A percentile compares a stretch with the other conserved stretches of the same genome.
These are phyloP conservation scores for Linnemannia zychae DNA, from an alignment of 192 early-diverging fungal species.

Conservation along the genomic window DNA sequence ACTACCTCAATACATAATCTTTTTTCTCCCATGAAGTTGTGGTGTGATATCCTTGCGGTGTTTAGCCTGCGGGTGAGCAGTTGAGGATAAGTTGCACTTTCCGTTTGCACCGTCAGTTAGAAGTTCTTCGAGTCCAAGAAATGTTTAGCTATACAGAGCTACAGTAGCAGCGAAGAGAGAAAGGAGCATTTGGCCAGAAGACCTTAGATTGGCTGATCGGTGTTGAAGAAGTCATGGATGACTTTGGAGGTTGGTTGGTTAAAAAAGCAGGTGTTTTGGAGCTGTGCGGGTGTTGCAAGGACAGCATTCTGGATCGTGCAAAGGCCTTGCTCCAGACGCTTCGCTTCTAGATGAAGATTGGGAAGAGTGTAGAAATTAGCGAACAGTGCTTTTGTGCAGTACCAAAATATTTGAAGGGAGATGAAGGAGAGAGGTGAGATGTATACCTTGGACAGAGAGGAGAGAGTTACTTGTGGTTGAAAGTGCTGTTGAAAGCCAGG, in stretches of 20 bases:
- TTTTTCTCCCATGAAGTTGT: background rate
- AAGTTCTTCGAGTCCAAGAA: too few species aligned
- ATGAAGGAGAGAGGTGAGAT: background rate
- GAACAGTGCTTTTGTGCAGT: too few species aligned
- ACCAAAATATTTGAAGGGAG: too few species aligned
- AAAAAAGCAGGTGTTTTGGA: constrained; percentile 6
- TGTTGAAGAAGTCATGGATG: constrained; percentile 27
- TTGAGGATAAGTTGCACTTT: too few species aligned
- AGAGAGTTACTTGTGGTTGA: background rate
- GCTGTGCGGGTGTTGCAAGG: constrained; percentile 5
- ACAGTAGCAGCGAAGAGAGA: too few species aligned
- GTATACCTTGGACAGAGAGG: background rate
- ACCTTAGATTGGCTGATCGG: constrained; percentile 17
- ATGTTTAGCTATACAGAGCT: too few species aligned
- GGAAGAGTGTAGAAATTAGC: background rate
- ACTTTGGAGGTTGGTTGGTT: background rate
- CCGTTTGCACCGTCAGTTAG: too few species aligned
- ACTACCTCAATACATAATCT: background rate
- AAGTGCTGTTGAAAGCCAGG: background rate
- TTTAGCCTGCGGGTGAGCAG: too few species aligned
- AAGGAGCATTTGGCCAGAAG: too few species aligned
- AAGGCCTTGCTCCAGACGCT: background rate
- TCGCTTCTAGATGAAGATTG: background rate
- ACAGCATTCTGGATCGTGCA: constrained; percentile 18
- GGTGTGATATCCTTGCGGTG: background rate